A percentile compares a stretch with the other conserved stretches of the same genome.
Evolutionary conservation across 805 yeast genomes (phyloP).

Genomic region (Saturnispora sekii): DNA sequence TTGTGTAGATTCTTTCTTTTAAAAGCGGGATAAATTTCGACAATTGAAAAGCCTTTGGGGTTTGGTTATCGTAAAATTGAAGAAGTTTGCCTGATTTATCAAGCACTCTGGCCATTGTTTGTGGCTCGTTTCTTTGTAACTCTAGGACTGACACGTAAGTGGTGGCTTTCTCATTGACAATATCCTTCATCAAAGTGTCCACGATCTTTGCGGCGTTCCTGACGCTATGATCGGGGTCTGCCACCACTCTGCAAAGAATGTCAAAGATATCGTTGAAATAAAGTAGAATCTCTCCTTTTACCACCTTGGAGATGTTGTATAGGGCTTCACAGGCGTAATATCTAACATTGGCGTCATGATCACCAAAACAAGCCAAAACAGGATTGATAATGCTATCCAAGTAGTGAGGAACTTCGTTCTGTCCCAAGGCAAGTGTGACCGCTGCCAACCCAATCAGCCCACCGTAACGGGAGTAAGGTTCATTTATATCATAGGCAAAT

Average conservation of each 20-base stretch:
- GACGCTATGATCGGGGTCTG: conserved; percentile 85
- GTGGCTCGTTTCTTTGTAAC: conserved; percentile 28
- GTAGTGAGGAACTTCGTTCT: conserved; percentile 70
- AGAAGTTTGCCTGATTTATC: conserved; percentile 47
- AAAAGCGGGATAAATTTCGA: conserved; percentile 86
- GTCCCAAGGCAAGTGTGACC: conserved; percentile 86
- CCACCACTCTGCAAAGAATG: conserved; percentile 78
- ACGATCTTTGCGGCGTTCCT: conserved; percentile 92
- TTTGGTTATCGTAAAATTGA: conserved; percentile 52
- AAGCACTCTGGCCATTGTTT: conserved; percentile 33
- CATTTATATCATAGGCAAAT: conserved; percentile 73
- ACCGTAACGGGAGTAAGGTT: conserved; percentile 86
- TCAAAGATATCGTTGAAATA: conserved; percentile 95
- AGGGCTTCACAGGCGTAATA: conserved; percentile 95
- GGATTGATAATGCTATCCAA: conserved; percentile 85
- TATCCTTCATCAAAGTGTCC: conserved; percentile 85
- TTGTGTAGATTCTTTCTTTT: conserved; percentile 82
- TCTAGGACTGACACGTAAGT: conserved; percentile 65
- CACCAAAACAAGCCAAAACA: conserved; percentile 90
- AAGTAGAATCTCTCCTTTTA: conserved; percentile 84
- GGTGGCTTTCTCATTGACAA: conserved; percentile 89
- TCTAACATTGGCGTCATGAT: conserved; percentile 93
- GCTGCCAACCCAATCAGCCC: conserved; percentile 95
- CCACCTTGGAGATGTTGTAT: conserved; percentile 92
- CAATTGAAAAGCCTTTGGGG: conserved; percentile 63